Evolutionary conservation across 768 basidiomycete species (phyloP).

Genomic region (Boletus reticulatus): DNA sequence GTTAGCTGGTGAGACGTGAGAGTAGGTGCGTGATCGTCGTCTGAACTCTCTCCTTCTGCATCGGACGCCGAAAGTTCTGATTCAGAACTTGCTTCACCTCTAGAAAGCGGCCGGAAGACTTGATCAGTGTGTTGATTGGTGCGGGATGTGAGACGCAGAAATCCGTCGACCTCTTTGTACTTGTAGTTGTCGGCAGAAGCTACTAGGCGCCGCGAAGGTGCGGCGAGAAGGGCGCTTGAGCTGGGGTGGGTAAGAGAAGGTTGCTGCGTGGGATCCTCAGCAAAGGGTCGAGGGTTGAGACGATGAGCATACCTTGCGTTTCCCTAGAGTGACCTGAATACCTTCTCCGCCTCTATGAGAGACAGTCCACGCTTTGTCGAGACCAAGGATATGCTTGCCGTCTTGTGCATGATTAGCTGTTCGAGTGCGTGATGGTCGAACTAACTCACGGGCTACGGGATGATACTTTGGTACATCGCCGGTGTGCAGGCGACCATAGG

Average conservation of each 20-base stretch:
- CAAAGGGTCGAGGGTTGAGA: not conserved
- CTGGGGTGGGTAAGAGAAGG: constrained; percentile 57
- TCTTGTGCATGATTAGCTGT: constrained; percentile 49
- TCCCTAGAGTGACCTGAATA: constrained; percentile 53
- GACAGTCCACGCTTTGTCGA: constrained; percentile 49
- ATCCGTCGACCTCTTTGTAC: constrained; percentile 66
- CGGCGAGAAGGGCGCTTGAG: constrained; percentile 51
- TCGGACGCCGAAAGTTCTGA: constrained; percentile 36
- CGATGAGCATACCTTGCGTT: constrained; percentile 39
- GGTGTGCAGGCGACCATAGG: constrained; percentile 62
- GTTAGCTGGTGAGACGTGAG: constrained; percentile 58
- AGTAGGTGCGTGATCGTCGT: constrained; percentile 30
- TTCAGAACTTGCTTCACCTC: constrained; percentile 26
- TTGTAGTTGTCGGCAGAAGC: constrained; percentile 38
- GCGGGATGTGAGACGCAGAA: constrained; percentile 55
- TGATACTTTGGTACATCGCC: constrained; percentile 68
- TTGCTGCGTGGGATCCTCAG: constrained; percentile 30
- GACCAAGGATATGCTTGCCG: constrained; percentile 58
- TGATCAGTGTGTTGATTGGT: constrained; percentile 33
- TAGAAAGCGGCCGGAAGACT: constrained; percentile 52
- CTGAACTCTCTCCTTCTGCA: constrained; percentile 35
- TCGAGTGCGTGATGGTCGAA: constrained; percentile 12
- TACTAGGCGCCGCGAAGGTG: constrained; percentile 48
- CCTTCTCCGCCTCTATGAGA: constrained; percentile 55
- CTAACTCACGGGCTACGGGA: constrained; percentile 51